Percentiles rank a stretch among this genome's conserved stretches.
Conservation (phyloP, 805 yeast genomes). For the Candida argentea region DNA sequence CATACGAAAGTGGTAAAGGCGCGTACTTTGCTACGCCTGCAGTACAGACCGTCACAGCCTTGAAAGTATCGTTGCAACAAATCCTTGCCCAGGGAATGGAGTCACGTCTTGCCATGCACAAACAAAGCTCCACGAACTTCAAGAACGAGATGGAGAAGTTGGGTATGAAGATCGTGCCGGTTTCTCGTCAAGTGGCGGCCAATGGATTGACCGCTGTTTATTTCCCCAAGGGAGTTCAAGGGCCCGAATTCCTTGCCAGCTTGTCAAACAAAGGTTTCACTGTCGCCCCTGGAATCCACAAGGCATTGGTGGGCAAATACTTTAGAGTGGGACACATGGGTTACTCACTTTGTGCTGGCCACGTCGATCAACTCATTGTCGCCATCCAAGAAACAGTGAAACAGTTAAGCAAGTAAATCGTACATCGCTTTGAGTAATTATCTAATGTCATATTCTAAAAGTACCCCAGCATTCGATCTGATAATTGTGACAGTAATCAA, state of each 20-base stretch:
- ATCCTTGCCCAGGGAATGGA: conserved; percentile 49
- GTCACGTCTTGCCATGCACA: conserved; percentile 55
- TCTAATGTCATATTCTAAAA: too few species aligned
- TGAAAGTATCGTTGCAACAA: conserved; percentile 65
- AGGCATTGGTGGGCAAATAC: conserved; percentile 68
- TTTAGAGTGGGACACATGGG: conserved; percentile 98
- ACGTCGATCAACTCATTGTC: conserved; percentile 21
- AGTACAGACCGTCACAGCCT: conserved; percentile 73
- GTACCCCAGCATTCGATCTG: too few species aligned
- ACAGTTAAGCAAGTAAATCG: conserved; percentile 31
- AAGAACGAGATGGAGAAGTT: conserved; percentile 45
- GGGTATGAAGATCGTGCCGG: conserved; percentile 66
- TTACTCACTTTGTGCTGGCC: conserved; percentile 42
- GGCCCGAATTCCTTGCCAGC: conserved; percentile 51
- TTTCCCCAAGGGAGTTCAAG: conserved; percentile 65
- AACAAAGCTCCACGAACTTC: conserved; percentile 50
- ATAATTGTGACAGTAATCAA: too few species aligned
- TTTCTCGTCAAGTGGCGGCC: conserved; percentile 52
- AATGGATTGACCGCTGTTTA: conserved; percentile 82
- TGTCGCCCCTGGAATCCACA: conserved; percentile 86
- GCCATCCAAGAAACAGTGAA: conserved; percentile 30
- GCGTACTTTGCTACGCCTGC: conserved; percentile 98
- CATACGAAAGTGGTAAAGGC: conserved; percentile 68
- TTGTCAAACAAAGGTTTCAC: conserved; percentile 59
- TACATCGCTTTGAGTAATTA: too few species aligned